Evolutionary conservation across 768 basidiomycete genomes (phyloP).

Genomic region (Mycena capillaripes): DNA sequence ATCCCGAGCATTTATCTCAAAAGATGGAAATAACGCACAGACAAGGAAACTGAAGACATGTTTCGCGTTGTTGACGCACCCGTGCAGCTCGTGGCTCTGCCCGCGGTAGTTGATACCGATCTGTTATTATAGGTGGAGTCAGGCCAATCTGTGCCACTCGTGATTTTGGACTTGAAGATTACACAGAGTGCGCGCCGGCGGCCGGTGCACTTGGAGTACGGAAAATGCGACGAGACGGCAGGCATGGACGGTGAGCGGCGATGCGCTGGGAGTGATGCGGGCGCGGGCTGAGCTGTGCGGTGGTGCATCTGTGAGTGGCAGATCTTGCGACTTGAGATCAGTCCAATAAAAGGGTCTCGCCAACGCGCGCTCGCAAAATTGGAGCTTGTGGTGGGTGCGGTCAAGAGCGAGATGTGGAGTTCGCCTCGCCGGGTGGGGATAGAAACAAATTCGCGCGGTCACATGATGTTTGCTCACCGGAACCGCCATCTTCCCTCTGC

Average conservation of each 20-base stretch:
- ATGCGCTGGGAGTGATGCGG: conserved; percentile 2
- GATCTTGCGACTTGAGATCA: too few relatives aligned
- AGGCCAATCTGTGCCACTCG: too few relatives aligned
- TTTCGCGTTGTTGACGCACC: conserved; percentile 87
- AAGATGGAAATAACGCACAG: conserved; percentile 50
- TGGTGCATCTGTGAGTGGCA: background rate
- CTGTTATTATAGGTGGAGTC: too few relatives aligned
- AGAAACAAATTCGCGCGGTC: too few relatives aligned
- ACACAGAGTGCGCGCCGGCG: conserved; percentile 39
- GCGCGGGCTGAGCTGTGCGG: background rate
- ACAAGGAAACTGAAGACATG: conserved; percentile 79
- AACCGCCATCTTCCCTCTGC: too few relatives aligned
- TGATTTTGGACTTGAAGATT: background rate
- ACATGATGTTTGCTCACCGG: too few relatives aligned
- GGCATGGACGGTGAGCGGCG: conserved; percentile 3
- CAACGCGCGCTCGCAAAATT: too few relatives aligned
- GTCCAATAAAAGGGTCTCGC: too few relatives aligned
- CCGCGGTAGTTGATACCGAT: conserved; percentile 88
- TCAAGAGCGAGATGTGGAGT: too few relatives aligned
- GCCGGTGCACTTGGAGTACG: conserved; percentile 41
- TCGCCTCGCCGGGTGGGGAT: too few relatives aligned
- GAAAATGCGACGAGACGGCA: conserved; percentile 22
- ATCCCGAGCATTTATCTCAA: too few relatives aligned
- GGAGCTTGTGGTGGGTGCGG: too few relatives aligned
- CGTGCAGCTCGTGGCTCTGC: conserved; percentile 71